Percentiles rank a stretch among this genome's conserved stretches.
These are phyloP conservation scores for Thymus mandschuricus DNA, from an alignment of 257 asterid species.

Conservation along the genomic window DNA sequence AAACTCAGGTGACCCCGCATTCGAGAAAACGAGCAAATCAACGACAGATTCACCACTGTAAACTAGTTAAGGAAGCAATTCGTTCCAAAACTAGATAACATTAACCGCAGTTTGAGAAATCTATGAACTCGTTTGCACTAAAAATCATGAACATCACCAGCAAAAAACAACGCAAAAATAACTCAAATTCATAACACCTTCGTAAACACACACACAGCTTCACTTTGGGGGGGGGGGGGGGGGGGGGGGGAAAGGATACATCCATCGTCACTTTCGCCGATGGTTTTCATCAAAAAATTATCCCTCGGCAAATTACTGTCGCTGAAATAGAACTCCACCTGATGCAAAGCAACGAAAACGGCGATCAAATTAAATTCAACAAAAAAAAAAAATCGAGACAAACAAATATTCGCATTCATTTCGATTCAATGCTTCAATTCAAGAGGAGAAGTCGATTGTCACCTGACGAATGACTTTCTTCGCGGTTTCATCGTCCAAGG, in stretches of 20 bases:
- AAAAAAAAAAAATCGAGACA: neutral
- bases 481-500: slow-evolving; percentile 73
- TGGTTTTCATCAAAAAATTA: slow-evolving; percentile 61
- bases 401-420: neutral
- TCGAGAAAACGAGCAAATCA: slow-evolving; percentile 80
- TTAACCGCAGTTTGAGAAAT: no score
- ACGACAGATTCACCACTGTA: slow-evolving; percentile 82
- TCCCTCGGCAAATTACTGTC: slow-evolving; percentile 98
- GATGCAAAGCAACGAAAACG: slow-evolving; percentile 15
- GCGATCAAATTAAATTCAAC: neutral
- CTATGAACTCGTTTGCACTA: no score
- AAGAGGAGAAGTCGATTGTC: neutral
- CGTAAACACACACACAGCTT: neutral
- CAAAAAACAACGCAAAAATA: no score
- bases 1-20: slow-evolving; percentile 79
- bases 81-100: neutral
- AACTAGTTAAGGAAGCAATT: slow-evolving; percentile 56
- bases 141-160: no score
- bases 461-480: slow-evolving; percentile 97
- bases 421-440: neutral
- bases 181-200: no score
- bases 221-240: neutral
- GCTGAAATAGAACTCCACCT: slow-evolving; percentile 97
- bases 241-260: slow-evolving; percentile 60
- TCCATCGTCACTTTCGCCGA: slow-evolving; percentile 83